Base-by-base conservation (phyloP, 768 basidiomycete species). In the Pisolithus tinctorius region DNA sequence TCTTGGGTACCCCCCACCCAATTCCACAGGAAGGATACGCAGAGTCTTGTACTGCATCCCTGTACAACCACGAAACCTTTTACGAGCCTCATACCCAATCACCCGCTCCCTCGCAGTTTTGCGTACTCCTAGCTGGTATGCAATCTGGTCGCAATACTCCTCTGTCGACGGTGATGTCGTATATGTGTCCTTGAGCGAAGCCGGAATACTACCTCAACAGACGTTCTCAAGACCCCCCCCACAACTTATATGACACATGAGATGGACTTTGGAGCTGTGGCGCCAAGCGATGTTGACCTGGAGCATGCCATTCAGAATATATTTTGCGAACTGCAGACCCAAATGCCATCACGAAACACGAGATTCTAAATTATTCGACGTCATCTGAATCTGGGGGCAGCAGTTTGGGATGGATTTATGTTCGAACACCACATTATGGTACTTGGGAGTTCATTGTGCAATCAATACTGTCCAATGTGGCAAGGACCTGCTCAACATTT, bases 301-400 rank as follows among this genome's bases (percentile, higher is more conserved):
- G 87, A 91, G 41, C 74, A 72, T 13, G 79, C 83, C 1, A 86
- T 94, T 3, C 79, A 86, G 55, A 77, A 82, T 16, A 82, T 16
- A 76, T 96, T 38, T 72, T 97, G 49, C 78, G 77, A 14, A 69
- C 74, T 13, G 91, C 92, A 1, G 92, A 98, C 69, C 74, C 98
- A 46, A 91, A 93, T 63, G 82, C 82, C 10, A 77, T 96, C 52
- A 97, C 95, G 47, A 98, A 98, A 74, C 83, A 93, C 58, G 88
- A 86, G 58, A 85, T 99, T 20, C 20, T 20, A 20, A 20, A 20
- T 20, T 20, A 20, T 20, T 47, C 80, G 95, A 37, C 75, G 83
- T 50, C 81, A 83, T 61, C 74, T 99, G 20, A 20, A 20, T 1
- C 20, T 20, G 20, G 34, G 94, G 97, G 69, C 82, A 82, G 53